Evolutionary conservation across 768 basidiomycete genomes (phyloP).

Genomic region (Cystobasidium onofrii): DNA sequence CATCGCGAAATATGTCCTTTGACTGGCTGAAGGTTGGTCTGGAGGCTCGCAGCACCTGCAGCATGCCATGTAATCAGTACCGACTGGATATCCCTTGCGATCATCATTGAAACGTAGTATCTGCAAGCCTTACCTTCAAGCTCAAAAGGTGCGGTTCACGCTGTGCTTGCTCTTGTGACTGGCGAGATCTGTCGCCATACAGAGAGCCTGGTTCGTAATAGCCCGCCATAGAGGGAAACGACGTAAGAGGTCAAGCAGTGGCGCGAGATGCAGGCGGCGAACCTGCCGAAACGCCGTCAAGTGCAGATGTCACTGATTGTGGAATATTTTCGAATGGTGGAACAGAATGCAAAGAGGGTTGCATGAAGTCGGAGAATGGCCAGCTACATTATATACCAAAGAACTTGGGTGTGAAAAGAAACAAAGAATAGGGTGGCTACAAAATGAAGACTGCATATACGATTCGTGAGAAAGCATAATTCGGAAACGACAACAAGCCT

Average conservation of each 20-base stretch:
- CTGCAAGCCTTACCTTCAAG: conserved; percentile 20
- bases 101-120: too few species aligned
- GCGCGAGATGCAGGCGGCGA: too few species aligned
- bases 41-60: conserved; percentile 23
- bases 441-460: background rate
- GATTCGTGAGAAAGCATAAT: background rate
- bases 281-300: too few species aligned
- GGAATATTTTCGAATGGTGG: too few species aligned
- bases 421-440: background rate
- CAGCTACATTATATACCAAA: too few species aligned
- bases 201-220: background rate
- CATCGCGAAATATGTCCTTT: conserved; percentile 1
- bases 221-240: background rate
- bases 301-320: too few species aligned
- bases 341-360: too few species aligned
- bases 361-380: too few species aligned
- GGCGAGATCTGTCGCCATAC: background rate
- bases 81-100: too few species aligned
- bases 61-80: background rate
- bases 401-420: too few species aligned
- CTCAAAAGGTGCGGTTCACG: conserved; percentile 20
- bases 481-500: background rate
- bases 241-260: background rate
- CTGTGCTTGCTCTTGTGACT: background rate
- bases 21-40: conserved; percentile 8